These are phyloP conservation scores for Terana coerulea DNA, from an alignment of 768 basidiomycete genomes.

Conservation along the genomic window DNA sequence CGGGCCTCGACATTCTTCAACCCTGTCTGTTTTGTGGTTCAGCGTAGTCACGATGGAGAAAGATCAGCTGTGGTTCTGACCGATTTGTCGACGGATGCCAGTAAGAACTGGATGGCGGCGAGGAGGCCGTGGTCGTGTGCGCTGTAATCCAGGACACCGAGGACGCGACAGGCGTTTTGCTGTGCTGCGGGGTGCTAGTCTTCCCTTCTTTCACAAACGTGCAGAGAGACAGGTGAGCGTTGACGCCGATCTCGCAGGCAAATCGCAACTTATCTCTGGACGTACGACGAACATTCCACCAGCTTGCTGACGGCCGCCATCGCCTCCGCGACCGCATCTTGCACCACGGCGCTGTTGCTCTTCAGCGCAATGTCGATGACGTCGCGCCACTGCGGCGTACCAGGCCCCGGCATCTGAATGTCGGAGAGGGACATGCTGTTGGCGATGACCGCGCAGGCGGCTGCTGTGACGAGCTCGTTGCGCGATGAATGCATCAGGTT, in stretches of 20 bases:
- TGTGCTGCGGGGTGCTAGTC: conserved; percentile 48
- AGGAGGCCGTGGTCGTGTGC: conserved; percentile 48
- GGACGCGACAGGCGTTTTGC: conserved; percentile 66
- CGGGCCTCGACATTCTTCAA: conserved; percentile 54
- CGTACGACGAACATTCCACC: conserved; percentile 55
- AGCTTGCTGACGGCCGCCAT: conserved; percentile 68
- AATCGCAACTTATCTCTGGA: conserved; percentile 68
- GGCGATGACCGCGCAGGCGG: conserved; percentile 70
- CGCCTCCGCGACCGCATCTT: conserved; percentile 72
- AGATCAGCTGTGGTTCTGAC: conserved; percentile 36
- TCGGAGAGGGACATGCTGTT: conserved; percentile 58
- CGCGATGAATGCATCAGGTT: conserved; percentile 58
- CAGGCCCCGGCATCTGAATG: conserved; percentile 33
- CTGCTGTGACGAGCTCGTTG: conserved; percentile 67
- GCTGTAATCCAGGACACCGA: conserved; percentile 68
- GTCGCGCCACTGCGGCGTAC: conserved; percentile 58
- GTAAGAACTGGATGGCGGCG: conserved; percentile 53
- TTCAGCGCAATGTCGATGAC: conserved; percentile 72
- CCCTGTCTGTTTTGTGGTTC: conserved; percentile 27
- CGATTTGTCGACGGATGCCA: conserved; percentile 52
- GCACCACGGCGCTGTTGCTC: conserved; percentile 58
- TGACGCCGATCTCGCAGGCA: conserved; percentile 6
- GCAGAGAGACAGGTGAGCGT: conserved; percentile 12
- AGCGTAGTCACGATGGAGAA: conserved; percentile 14
- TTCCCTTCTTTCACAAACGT: conserved; percentile 67